Evolutionary conservation across 2,329 filamentous ascomycete species (phyloP).

Genomic region (Diplodia intermedia): DNA sequence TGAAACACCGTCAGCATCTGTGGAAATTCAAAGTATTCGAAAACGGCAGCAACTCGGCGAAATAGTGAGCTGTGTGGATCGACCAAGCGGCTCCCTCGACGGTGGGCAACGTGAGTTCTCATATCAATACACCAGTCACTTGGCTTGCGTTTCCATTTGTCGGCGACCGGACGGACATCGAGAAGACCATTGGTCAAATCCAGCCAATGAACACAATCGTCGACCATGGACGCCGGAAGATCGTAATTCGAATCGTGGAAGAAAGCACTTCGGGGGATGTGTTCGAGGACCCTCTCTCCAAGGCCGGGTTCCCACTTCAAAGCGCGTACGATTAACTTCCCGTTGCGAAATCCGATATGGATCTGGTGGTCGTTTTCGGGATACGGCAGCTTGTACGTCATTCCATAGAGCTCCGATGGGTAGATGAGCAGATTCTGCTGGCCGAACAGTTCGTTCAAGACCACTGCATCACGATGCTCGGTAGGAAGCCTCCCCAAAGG

Average conservation of each 20-base stretch:
- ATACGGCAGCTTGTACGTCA: slow-evolving; percentile 59
- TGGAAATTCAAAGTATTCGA: slow-evolving; percentile 58
- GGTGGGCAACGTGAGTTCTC: slow-evolving; percentile 37
- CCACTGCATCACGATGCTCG: slow-evolving; percentile 54
- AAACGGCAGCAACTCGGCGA: slow-evolving; percentile 52
- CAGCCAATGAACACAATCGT: slow-evolving; percentile 67
- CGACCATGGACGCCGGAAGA: slow-evolving; percentile 59
- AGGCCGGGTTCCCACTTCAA: slow-evolving; percentile 18
- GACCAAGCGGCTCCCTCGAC: slow-evolving; percentile 50
- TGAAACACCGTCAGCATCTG: slow-evolving; percentile 57
- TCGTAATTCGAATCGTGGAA: slow-evolving; percentile 47
- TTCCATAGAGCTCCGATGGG: slow-evolving; percentile 60
- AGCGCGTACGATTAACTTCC: slow-evolving; percentile 55
- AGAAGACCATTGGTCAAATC: slow-evolving; percentile 55
- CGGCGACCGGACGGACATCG: slow-evolving; percentile 58
- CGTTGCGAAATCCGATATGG: slow-evolving; percentile 61
- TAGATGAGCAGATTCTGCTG: slow-evolving; percentile 59
- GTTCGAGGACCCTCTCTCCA: slow-evolving; percentile 43
- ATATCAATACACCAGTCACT: slow-evolving; percentile 54
- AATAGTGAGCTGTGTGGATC: slow-evolving; percentile 57
- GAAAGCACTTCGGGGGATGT: slow-evolving; percentile 45
- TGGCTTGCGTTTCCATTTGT: slow-evolving; percentile 50
- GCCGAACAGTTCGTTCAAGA: slow-evolving; percentile 62
- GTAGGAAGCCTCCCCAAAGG: slow-evolving; percentile 61
- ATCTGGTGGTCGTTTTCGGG: slow-evolving; percentile 53